A percentile compares a stretch with the other conserved stretches of the same genome.
These are phyloP conservation scores for Angomonas ambiguus DNA, from an alignment of 208 protist species.

Conservation along the genomic window DNA sequence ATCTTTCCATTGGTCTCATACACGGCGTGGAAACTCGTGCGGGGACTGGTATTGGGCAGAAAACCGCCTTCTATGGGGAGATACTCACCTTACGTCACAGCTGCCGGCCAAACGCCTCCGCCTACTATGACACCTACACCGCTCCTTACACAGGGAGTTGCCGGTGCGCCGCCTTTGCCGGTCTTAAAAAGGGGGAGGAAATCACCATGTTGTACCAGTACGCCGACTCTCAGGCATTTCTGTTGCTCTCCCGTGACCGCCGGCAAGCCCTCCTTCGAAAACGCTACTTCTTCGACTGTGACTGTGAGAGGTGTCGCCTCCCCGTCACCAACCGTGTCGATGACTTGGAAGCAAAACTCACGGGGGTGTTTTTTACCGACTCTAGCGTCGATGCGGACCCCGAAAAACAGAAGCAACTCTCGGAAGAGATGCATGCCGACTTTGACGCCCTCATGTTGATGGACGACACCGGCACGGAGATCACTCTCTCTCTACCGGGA, in stretches of 20 bases:
- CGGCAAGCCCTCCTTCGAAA: slow-evolving; percentile 28
- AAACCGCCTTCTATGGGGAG: slow-evolving; percentile 36
- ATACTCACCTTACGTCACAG: slow-evolving; percentile 36
- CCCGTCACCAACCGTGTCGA: slow-evolving; percentile 6
- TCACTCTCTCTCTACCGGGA: slow-evolving; percentile 25
- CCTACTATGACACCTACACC: slow-evolving; percentile 30
- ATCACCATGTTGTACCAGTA: slow-evolving; percentile 43
- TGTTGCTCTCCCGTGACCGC: slow-evolving; percentile 43
- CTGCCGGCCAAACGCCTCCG: slow-evolving; percentile 40
- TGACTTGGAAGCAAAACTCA: slow-evolving; percentile 38
- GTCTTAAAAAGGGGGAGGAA: slow-evolving; percentile 31
- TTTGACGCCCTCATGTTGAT: slow-evolving; percentile 40
- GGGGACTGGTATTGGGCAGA: slow-evolving; percentile 8
- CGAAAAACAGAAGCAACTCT: slow-evolving; percentile 24
- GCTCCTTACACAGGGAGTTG: slow-evolving; percentile 33
- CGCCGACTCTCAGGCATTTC: slow-evolving; percentile 40
- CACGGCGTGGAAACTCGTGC: slow-evolving; percentile 25
- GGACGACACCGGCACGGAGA: slow-evolving; percentile 33
- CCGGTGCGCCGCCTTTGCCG: slow-evolving; percentile 26
- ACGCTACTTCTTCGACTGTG: slow-evolving; percentile 40
- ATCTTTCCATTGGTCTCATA: slow-evolving; percentile 26
- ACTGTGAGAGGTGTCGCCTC: slow-evolving; percentile 35
- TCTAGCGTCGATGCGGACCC: slow-evolving; percentile 30
- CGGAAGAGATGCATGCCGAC: slow-evolving; percentile 29
- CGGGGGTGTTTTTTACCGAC: slow-evolving; percentile 40